Percentiles rank a stretch among this genome's conserved stretches.
Conservation (phyloP, 805 yeast species). For the Candida maris region DNA sequence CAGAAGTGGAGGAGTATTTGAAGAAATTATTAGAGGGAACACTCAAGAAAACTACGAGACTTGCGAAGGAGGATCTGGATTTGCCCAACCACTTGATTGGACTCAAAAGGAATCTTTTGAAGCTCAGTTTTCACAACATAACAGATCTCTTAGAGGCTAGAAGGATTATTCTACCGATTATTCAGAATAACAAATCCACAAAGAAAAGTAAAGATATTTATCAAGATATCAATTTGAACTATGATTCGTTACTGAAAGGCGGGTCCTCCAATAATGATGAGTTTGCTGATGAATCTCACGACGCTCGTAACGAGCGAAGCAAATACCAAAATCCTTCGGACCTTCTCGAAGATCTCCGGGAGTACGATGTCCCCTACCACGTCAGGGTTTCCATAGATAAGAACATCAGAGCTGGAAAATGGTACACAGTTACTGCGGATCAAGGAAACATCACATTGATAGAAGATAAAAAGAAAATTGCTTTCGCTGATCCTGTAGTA, state of each 20-base stretch:
- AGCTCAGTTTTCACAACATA: conserved; percentile 70
- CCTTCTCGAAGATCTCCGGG: conserved; percentile 75
- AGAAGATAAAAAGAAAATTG: conserved; percentile 70
- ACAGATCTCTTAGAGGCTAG: conserved; percentile 74
- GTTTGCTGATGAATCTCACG: conserved; percentile 22
- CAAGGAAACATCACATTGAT: conserved; percentile 51
- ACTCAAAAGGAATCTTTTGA: conserved; percentile 56
- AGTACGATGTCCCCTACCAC: conserved; percentile 95
- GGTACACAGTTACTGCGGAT: conserved; percentile 79
- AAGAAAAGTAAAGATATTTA: conserved; percentile 66
- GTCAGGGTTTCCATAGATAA: conserved; percentile 94
- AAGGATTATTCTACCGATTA: conserved; percentile 62
- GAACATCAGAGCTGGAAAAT: conserved; percentile 85
- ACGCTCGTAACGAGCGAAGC: conserved; percentile 8
- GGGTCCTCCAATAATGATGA: conserved; percentile 30
- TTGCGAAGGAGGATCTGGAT: conserved; percentile 73
- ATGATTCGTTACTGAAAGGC: conserved; percentile 29
- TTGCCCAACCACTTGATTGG: conserved; percentile 88
- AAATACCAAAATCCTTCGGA: conserved; percentile 52
- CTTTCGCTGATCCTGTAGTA: conserved; percentile 96
- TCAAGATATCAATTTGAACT: conserved; percentile 47
- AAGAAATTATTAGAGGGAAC: conserved; percentile 62
- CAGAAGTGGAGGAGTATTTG: conserved; percentile 83
- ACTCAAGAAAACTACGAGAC: conserved; percentile 52
- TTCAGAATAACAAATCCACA: conserved; percentile 60